A percentile compares a stretch with the other conserved stretches of the same genome.
Conservation (phyloP, 2,329 filamentous ascomycete species). For the Calonectria crousiana region DNA sequence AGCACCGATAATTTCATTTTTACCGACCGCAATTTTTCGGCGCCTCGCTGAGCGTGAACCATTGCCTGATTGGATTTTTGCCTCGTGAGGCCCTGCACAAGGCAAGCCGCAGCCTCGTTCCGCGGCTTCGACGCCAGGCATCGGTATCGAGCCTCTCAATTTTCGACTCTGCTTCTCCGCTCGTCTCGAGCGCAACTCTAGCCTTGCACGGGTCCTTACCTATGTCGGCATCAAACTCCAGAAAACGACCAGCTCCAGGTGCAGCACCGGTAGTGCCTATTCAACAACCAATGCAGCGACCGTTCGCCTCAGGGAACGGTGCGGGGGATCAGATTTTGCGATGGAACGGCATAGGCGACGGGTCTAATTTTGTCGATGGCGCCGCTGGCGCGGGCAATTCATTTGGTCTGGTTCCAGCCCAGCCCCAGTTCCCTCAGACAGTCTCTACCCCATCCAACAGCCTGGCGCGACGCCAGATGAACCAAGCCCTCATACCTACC, state of each 20-base stretch:
- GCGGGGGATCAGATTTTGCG: constrained; percentile 61
- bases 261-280: constrained; percentile 72
- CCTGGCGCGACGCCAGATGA: constrained; percentile 65
- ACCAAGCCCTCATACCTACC: constrained; percentile 62
- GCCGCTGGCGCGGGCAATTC: constrained; percentile 49
- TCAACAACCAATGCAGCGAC: constrained; percentile 63
- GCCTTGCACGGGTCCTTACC: constrained; percentile 8
- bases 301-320: constrained; percentile 59
- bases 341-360: constrained; percentile 58
- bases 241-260: constrained; percentile 83
- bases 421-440: constrained; percentile 49
- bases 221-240: constrained; percentile 65
- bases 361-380: constrained; percentile 52
- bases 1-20: constrained; percentile 8
- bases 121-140: constrained; percentile 33
- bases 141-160: constrained; percentile 29
- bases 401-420: constrained; percentile 54
- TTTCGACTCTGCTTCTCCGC: constrained; percentile 21
- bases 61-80: constrained; percentile 1
- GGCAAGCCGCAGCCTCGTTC: constrained; percentile 28
- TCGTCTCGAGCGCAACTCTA: constrained; percentile 27
- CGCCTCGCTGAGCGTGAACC: constrained; percentile 18
- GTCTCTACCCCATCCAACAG: constrained; percentile 58
- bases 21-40: constrained; percentile 13
- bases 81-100: constrained; percentile 23